A percentile compares a stretch with the other conserved stretches of the same genome.
phyloP scores from a whole-genome alignment of 169 alveolate genomes.

The Plasmodium cynomolgi region DNA sequence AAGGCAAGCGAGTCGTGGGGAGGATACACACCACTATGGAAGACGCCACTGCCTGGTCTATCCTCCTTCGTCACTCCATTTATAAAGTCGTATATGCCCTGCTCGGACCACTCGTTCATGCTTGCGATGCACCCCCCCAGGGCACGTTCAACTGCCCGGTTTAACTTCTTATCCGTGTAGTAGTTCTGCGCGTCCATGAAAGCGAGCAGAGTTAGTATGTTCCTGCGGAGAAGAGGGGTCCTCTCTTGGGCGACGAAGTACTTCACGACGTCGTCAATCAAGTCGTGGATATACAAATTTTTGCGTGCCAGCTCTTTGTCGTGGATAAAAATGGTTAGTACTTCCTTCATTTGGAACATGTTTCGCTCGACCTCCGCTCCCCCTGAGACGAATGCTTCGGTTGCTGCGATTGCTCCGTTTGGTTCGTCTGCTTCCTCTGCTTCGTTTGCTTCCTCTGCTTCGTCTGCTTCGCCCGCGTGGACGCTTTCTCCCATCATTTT shows the following conservation, averaged over 20 bases:
- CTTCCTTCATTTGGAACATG: conserved; percentile 31
- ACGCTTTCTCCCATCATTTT: background rate
- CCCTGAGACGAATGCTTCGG: background rate
- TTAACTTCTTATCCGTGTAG: conserved; percentile 40
- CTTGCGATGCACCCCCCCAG: conserved; percentile 19
- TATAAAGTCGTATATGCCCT: conserved; percentile 35
- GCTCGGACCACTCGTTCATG: conserved; percentile 17
- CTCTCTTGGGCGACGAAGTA: background rate
- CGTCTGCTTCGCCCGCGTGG: background rate
- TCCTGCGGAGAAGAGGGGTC: background rate
- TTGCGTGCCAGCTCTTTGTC: conserved; percentile 50
- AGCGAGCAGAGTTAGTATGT: conserved; percentile 9
- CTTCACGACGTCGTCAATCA: conserved; percentile 16
- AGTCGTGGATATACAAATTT: conserved; percentile 30
- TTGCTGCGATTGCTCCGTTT: background rate
- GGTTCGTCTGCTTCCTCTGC: background rate
- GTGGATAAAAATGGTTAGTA: conserved; percentile 51
- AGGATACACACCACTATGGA: background rate
- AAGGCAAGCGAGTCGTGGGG: background rate
- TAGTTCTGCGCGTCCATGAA: conserved; percentile 40
- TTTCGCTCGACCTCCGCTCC: background rate
- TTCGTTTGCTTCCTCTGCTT: background rate
- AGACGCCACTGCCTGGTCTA: background rate
- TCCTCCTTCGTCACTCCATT: conserved; percentile 1
- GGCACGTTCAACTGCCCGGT: conserved; percentile 8